These are phyloP conservation scores for Ogataea pilisensis DNA, from an alignment of 805 yeast genomes.

Conservation along the genomic window DNA sequence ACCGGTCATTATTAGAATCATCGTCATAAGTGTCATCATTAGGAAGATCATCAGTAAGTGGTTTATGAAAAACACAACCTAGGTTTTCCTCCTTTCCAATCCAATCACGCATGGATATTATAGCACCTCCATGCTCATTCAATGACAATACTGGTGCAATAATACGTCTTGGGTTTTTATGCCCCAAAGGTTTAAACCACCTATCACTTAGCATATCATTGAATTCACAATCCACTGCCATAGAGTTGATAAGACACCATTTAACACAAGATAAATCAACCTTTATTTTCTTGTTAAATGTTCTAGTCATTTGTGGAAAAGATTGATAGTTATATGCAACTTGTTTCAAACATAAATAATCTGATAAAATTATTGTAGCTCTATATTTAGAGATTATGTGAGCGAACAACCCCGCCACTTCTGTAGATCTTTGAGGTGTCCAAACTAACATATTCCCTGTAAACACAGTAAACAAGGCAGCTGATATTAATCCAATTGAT, in stretches of 20 bases:
- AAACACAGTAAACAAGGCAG: constrained; percentile 75
- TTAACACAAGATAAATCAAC: constrained; percentile 76
- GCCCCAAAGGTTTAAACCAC: constrained; percentile 89
- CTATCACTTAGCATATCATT: constrained; percentile 83
- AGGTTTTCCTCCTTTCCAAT: constrained; percentile 63
- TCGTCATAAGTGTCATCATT: constrained; percentile 28
- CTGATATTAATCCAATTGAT: constrained; percentile 82
- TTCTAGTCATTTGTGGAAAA: constrained; percentile 78
- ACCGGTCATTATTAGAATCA: constrained; percentile 31
- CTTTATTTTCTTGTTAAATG: constrained; percentile 66
- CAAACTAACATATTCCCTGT: constrained; percentile 80
- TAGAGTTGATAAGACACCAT: constrained; percentile 87
- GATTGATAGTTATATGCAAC: constrained; percentile 92
- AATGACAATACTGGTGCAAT: constrained; percentile 86
- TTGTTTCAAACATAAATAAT: constrained; percentile 82
- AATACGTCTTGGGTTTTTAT: constrained; percentile 66
- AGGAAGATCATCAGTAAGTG: constrained; percentile 34
- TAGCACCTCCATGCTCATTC: constrained; percentile 95
- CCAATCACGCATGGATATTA: constrained; percentile 90
- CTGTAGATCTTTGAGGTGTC: constrained; percentile 71
- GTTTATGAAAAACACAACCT: constrained; percentile 43
- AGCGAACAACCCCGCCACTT: constrained; percentile 83
- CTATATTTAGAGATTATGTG: constrained; percentile 65
- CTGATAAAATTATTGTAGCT: constrained; percentile 75
- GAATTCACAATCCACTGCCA: constrained; percentile 90